Conservation (phyloP, 257 asterid species). For the Galeopsis tetrahit region DNA sequence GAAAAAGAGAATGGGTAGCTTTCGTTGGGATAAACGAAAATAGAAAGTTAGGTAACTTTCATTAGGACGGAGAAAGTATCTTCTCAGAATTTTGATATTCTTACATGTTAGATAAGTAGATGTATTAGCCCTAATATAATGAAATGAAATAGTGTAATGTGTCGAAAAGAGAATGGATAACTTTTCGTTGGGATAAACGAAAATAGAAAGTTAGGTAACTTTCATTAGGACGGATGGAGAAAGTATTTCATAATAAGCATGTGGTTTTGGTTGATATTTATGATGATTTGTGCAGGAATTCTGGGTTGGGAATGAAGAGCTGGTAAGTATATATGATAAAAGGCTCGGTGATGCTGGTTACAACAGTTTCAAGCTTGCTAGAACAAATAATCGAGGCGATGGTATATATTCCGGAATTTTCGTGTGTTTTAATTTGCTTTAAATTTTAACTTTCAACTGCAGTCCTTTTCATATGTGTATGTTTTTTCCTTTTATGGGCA, state of each 20-base stretch:
- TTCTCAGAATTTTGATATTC: background rate
- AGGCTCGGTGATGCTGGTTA: slow-evolving; percentile 97
- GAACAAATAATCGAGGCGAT: slow-evolving; percentile 96
- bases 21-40: too few species aligned
- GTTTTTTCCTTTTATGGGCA: background rate
- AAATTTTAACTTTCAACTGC: background rate
- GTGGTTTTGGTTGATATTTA: slow-evolving; percentile 8
- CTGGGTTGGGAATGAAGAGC: slow-evolving; percentile 97
- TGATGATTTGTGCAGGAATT: slow-evolving; percentile 60
- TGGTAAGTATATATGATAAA: slow-evolving; percentile 78
- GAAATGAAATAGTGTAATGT: too few species aligned
- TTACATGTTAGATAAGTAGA: background rate
- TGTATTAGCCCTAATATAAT: too few species aligned
- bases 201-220: too few species aligned
- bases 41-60: too few species aligned
- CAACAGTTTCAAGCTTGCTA: slow-evolving; percentile 72
- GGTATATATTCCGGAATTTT: slow-evolving; percentile 43
- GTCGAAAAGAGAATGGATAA: too few species aligned
- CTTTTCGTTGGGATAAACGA: too few species aligned
- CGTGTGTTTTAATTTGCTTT: background rate
- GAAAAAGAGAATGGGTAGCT: too few species aligned
- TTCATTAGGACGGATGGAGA: too few species aligned
- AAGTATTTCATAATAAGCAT: slow-evolving; percentile 3
- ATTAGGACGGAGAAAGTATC: background rate
- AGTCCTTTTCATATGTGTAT: too few species aligned